phyloP scores from a whole-genome alignment of 306 rosid species.

The Vigna nakashimae region DNA sequence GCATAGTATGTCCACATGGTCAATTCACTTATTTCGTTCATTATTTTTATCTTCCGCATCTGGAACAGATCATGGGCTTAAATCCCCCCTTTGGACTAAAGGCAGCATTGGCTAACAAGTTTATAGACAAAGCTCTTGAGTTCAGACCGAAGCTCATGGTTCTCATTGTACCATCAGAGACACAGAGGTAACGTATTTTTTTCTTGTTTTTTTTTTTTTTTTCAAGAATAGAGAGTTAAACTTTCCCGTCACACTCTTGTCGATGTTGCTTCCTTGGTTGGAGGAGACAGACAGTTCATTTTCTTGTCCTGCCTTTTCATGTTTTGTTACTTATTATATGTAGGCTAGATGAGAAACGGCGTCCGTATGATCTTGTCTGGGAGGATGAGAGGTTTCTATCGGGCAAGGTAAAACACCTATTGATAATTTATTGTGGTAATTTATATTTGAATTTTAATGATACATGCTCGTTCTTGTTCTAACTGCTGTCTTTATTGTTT shows the following conservation, averaged over 20 bases:
- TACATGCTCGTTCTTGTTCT: slow-evolving; percentile 34
- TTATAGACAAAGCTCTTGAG: slow-evolving; percentile 83
- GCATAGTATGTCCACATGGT: slow-evolving; percentile 14
- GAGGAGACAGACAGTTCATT: slow-evolving; percentile 19
- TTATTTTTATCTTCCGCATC: slow-evolving; percentile 26
- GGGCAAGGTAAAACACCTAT: slow-evolving; percentile 75
- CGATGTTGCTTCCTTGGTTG: slow-evolving; percentile 26
- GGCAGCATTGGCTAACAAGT: slow-evolving; percentile 79
- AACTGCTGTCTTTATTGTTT: slow-evolving; percentile 26
- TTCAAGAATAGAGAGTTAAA: slow-evolving; percentile 12
- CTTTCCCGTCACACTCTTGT: background rate
- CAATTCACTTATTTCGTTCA: slow-evolving; percentile 8
- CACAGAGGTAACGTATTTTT: slow-evolving; percentile 62
- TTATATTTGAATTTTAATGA: slow-evolving; percentile 33
- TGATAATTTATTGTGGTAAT: background rate
- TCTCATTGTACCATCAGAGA: slow-evolving; percentile 83
- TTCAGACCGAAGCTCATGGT: slow-evolving; percentile 82
- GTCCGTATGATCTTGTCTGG: slow-evolving; percentile 85
- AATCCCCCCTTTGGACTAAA: slow-evolving; percentile 92
- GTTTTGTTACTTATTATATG: slow-evolving; percentile 33
- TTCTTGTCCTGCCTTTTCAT: slow-evolving; percentile 35
- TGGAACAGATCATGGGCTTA: slow-evolving; percentile 86
- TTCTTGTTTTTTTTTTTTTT: background rate
- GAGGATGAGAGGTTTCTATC: slow-evolving; percentile 68
- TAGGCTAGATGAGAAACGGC: slow-evolving; percentile 66